phyloP scores from a whole-genome alignment of 257 asterid genomes.

The Solanum neorickii region DNA sequence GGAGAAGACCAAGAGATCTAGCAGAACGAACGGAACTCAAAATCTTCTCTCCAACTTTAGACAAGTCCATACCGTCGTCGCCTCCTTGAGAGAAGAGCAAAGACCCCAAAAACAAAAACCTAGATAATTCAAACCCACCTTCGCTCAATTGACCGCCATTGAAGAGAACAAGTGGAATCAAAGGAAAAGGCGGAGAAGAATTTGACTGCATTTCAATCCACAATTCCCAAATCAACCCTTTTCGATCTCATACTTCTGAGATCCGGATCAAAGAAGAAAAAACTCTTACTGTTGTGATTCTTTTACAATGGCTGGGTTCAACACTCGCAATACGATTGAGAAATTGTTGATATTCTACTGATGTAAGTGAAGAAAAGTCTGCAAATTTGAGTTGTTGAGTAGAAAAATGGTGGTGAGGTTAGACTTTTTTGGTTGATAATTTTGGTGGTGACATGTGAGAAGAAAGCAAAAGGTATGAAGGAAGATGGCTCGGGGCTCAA shows the following conservation, averaged over 20 bases:
- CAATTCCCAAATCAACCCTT: not conserved
- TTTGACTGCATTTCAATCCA: constrained; percentile 85
- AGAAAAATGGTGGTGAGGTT: not conserved
- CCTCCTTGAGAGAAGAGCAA: constrained; percentile 80
- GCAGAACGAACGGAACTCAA: constrained; percentile 98
- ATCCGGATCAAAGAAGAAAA: not conserved
- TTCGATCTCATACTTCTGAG: not conserved
- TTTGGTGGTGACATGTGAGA: not conserved
- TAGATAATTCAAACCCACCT: constrained; percentile 84
- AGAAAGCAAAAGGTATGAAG: not conserved
- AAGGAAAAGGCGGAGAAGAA: constrained; percentile 68
- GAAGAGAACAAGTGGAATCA: constrained; percentile 61
- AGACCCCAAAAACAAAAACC: constrained; percentile 81
- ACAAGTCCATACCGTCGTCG: constrained; percentile 88
- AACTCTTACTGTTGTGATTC: not conserved
- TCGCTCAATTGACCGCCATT: constrained; percentile 59
- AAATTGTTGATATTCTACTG: not conserved
- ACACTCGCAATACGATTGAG: not conserved
- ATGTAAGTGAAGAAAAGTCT: not conserved
- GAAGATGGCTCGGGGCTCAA: not conserved
- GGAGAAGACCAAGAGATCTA: constrained; percentile 86
- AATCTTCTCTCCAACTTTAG: constrained; percentile 96
- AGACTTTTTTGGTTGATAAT: not conserved
- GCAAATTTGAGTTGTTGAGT: not conserved
- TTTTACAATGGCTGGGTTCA: not conserved